Conservation (phyloP, 176 grass and related monocot genomes). For the Musa schizocarpa region DNA sequence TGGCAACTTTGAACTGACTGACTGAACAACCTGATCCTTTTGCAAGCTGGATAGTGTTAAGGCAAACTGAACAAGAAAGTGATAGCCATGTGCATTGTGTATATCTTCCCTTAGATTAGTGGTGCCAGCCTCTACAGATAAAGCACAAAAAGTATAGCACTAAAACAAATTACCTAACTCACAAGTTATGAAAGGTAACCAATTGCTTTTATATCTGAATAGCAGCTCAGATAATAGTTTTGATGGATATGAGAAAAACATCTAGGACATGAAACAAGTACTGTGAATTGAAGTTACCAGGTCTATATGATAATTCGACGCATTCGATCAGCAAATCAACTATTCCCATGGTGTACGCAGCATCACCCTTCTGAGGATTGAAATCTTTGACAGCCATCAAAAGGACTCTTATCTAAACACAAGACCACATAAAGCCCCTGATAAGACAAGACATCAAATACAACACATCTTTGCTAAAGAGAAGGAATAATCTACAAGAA, state of each 20-base stretch:
- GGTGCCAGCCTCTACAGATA: constrained; percentile 56
- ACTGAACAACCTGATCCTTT: constrained; percentile 55
- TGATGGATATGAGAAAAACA: neutral
- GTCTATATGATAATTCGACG: constrained; percentile 89
- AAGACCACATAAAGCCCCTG: constrained; percentile 21
- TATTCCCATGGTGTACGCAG: constrained; percentile 98
- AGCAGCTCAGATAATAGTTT: neutral
- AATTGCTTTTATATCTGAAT: too few relatives aligned
- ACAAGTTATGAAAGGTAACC: neutral
- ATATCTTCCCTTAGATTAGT: constrained; percentile 91
- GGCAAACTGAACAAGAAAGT: constrained; percentile 98
- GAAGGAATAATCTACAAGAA: neutral
- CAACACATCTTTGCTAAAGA: neutral
- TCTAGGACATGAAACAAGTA: neutral
- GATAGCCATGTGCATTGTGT: constrained; percentile 98
- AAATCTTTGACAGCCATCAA: constrained; percentile 96
- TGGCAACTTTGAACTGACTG: constrained; percentile 28
- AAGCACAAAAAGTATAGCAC: constrained; percentile 16
- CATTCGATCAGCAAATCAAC: constrained; percentile 98
- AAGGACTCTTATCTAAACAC: constrained; percentile 78
- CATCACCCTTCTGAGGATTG: constrained; percentile 79
- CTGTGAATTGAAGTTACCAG: constrained; percentile 44
- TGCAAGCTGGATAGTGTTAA: constrained; percentile 85
- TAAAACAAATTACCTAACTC: neutral
- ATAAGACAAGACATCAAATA: constrained; percentile 16